Base-by-base conservation (phyloP, 306 rosid genomes). In the Inga leiocalycina region DNA sequence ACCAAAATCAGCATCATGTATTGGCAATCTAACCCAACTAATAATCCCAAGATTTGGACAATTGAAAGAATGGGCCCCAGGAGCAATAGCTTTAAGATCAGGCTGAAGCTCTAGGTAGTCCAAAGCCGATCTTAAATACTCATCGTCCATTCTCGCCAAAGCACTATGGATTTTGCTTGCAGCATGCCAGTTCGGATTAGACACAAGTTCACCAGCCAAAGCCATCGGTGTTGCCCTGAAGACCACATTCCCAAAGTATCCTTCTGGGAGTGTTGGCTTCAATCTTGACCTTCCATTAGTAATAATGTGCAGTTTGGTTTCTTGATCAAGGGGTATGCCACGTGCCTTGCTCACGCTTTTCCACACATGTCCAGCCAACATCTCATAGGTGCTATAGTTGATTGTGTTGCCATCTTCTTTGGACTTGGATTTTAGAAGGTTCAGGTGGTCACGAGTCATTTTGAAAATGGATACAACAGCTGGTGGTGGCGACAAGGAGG, bases 201-300 rank as follows among this genome's bases (percentile, higher is more conserved):
- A 81, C 78, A 77, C 81, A 35, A 93, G 89, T 15, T 93, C 95
- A 16, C 95, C 94, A 0, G 93, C 97, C 1, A 82, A 10, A 13
- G 94, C 93, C 1, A 87, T 69, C 8, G 95, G 97, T 8, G 97
- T 93, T 41, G 97, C 75, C 1, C 93, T 91, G 88, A 92, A 95
- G 10, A 93, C 89, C 78, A 91, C 98, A 71, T 95, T 93, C 44
- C 98, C 98, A 54, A 93, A 92, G 86, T 92, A 95, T 51, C 98
- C 93, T 0, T 84, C 89, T 34, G 98, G 98, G 27, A 92, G 93
- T 1, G 90, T 85, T 13, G 98, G 98, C 37, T 84, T 85, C 69
- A 62, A 62, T 11, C 69, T 62, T 0, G 69, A 62, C 39, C 69
- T 62, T 62, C 39, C 69, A 62, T 62, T 17, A 14, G 19, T 62